Percentiles rank a stretch among this genome's conserved stretches.
These are phyloP conservation scores for Lactifluus piperatus DNA, from an alignment of 768 basidiomycete species.

Conservation along the genomic window DNA sequence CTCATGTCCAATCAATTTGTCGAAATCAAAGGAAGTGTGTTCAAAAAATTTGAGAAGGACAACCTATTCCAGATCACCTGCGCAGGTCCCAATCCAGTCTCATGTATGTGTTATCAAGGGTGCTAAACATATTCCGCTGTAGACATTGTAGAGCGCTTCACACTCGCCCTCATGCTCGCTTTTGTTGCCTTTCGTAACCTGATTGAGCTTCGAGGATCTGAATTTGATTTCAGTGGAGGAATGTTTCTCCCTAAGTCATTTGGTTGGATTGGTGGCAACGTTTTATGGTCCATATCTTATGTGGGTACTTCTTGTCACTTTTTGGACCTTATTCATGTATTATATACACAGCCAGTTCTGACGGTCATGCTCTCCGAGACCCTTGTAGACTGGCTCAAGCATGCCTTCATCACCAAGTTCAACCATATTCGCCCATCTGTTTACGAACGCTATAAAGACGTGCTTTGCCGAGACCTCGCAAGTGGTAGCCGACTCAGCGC, in stretches of 20 bases:
- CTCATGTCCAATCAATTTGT: slow-evolving; percentile 98
- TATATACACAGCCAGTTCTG: slow-evolving; percentile 63
- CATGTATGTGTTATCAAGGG: neutral
- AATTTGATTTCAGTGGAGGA: slow-evolving; percentile 66
- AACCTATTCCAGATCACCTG: slow-evolving; percentile 98
- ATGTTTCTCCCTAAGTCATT: slow-evolving; percentile 75
- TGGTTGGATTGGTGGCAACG: slow-evolving; percentile 72
- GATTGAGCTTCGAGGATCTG: slow-evolving; percentile 87
- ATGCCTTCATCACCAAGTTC: slow-evolving; percentile 99
- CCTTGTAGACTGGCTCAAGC: slow-evolving; percentile 97
- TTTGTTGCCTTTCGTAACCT: slow-evolving; percentile 92
- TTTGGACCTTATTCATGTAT: neutral
- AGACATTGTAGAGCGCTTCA: slow-evolving; percentile 98
- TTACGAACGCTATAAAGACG: slow-evolving; percentile 92
- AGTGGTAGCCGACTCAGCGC: slow-evolving; percentile 62
- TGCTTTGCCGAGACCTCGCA: slow-evolving; percentile 87
- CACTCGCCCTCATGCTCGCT: slow-evolving; percentile 80
- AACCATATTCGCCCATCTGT: slow-evolving; percentile 95
- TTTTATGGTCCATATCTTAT: slow-evolving; percentile 84
- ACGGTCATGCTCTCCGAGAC: slow-evolving; percentile 89
- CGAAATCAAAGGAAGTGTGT: slow-evolving; percentile 98
- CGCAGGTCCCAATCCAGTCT: slow-evolving; percentile 51
- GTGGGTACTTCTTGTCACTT: slow-evolving; percentile 37
- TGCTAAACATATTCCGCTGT: slow-evolving; percentile 1
- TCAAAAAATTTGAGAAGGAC: slow-evolving; percentile 99